These are phyloP conservation scores for Mortierella sp. DNA, from an alignment of 371 early-diverging fungal species.

Conservation along the genomic window DNA sequence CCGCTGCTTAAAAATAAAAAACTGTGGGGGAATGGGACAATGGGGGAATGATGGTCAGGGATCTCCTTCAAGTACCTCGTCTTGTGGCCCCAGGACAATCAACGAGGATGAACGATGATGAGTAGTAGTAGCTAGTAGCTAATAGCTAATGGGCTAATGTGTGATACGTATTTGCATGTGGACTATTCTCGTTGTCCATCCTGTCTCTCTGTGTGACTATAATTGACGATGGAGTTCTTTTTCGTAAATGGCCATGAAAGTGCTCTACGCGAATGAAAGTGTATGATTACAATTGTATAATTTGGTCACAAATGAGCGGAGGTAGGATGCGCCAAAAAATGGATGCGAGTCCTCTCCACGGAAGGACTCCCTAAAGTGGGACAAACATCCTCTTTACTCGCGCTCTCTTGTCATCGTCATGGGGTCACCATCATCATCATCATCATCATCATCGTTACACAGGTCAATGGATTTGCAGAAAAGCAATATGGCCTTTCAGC, in stretches of 20 bases:
- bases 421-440: not conserved
- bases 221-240: not conserved
- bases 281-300: not conserved
- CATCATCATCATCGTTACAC: conserved; percentile 1
- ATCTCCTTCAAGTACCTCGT: not conserved
- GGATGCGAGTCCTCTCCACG: not conserved
- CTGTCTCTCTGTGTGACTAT: not conserved
- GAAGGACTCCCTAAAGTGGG: not conserved
- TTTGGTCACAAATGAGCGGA: not conserved
- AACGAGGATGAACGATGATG: not conserved
- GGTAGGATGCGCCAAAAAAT: too few species aligned
- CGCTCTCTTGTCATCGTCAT: not conserved
- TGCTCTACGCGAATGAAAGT: conserved; percentile 1
- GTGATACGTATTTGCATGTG: not conserved
- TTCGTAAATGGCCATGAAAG: not conserved
- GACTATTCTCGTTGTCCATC: not conserved
- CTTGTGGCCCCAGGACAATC: not conserved
- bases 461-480: not conserved
- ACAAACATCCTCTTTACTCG: not conserved
- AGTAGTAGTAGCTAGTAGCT: not conserved
- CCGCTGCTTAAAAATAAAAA: not conserved
- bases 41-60: not conserved
- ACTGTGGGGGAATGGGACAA: not conserved
- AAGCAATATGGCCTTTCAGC: conserved; percentile 4
- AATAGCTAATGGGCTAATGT: not conserved